Conservation (phyloP, 1,139 yeast species). For the Taphrina confusa region DNA sequence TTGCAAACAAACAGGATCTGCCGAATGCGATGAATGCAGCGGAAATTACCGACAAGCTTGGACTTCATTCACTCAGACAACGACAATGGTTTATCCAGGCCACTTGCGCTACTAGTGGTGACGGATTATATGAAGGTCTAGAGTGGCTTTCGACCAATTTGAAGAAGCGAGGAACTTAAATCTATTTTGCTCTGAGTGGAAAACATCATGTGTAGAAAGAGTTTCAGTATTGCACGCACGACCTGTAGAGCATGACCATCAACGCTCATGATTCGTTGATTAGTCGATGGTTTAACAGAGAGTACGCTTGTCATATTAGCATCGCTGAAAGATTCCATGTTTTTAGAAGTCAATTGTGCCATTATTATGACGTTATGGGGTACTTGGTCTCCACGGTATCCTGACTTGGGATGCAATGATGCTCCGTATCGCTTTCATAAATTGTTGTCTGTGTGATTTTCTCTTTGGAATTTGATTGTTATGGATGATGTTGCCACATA, state of each 20-base stretch:
- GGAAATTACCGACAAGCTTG: constrained; percentile 88
- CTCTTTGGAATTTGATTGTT: too few relatives aligned
- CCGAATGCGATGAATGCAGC: constrained; percentile 96
- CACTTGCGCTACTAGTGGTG: constrained; percentile 93
- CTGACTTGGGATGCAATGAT: too few relatives aligned
- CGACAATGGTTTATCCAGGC: constrained; percentile 96
- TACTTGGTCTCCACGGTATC: too few relatives aligned
- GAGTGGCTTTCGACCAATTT: constrained; percentile 89
- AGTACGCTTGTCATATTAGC: constrained; percentile 12
- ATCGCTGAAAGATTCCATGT: constrained; percentile 9
- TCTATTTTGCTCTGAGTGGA: neutral
- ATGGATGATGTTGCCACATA: too few relatives aligned
- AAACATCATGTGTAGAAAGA: constrained; percentile 5
- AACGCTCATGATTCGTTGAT: too few relatives aligned
- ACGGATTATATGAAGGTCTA: constrained; percentile 85
- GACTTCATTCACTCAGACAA: constrained; percentile 87
- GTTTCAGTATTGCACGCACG: constrained; percentile 42
- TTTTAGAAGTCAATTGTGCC: constrained; percentile 4
- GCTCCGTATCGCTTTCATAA: too few relatives aligned
- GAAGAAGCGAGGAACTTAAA: constrained; percentile 30
- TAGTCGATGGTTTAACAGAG: constrained; percentile 1
- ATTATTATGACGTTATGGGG: too few relatives aligned
- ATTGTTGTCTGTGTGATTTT: too few relatives aligned
- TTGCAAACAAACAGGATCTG: constrained; percentile 91
- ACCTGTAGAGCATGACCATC: constrained; percentile 4